These are phyloP conservation scores for Penicillium tannophilum DNA, from an alignment of 495 filamentous ascomycete species.

Conservation along the genomic window DNA sequence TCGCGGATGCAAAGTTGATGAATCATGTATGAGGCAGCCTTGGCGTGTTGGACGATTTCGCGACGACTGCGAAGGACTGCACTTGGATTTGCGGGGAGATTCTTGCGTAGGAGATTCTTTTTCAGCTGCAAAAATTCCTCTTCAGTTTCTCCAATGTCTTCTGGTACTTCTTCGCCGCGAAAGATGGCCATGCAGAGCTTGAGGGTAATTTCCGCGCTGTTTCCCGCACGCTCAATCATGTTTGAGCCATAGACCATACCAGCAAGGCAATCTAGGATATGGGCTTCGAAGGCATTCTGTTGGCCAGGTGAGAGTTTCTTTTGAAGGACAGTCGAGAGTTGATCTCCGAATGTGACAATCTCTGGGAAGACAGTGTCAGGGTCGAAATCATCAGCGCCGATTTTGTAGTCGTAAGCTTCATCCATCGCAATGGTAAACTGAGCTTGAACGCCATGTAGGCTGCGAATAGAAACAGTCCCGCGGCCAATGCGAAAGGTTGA, in stretches of 20 bases:
- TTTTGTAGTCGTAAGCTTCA: too few species aligned
- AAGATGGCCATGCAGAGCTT: slow-evolving; percentile 13
- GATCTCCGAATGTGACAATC: slow-evolving; percentile 3
- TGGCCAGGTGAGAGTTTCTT: not conserved
- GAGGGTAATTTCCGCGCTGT: not conserved
- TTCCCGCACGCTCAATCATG: slow-evolving; percentile 8
- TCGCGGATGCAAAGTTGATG: slow-evolving; percentile 18
- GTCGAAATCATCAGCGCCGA: too few species aligned
- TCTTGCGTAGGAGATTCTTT: not conserved
- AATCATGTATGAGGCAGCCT: slow-evolving; percentile 30
- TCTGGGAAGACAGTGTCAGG: slow-evolving; percentile 6
- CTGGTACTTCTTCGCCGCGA: not conserved
- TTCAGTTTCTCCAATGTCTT: not conserved
- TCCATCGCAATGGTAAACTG: too few species aligned
- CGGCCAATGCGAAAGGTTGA: not conserved
- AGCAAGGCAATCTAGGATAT: slow-evolving; percentile 7
- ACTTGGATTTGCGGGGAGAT: not conserved
- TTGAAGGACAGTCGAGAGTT: not conserved
- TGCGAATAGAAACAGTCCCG: not conserved
- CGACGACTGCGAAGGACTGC: slow-evolving; percentile 22
- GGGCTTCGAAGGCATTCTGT: not conserved
- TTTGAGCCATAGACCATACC: slow-evolving; percentile 17
- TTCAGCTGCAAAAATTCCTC: not conserved
- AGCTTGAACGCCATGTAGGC: too few species aligned
- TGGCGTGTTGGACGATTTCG: slow-evolving; percentile 40